A percentile compares a stretch with the other conserved stretches of the same genome.
These are phyloP conservation scores for Monilinia fructicola DNA, from an alignment of 2,329 filamentous ascomycete genomes.

Conservation along the genomic window DNA sequence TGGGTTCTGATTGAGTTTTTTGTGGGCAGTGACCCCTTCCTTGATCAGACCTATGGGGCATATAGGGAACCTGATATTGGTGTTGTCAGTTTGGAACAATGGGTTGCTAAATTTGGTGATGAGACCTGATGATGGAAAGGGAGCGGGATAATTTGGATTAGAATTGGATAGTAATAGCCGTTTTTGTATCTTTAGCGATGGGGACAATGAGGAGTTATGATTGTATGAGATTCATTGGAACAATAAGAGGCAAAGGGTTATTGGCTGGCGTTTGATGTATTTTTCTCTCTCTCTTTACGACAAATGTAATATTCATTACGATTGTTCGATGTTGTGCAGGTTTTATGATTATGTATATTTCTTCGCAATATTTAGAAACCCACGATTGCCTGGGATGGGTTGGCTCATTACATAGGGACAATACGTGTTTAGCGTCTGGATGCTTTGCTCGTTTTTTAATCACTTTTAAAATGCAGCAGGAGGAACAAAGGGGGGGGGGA, in stretches of 20 bases:
- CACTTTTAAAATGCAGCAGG: too few species aligned
- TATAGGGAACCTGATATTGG: too few species aligned
- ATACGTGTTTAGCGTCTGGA: neutral
- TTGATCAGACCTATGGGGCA: too few species aligned
- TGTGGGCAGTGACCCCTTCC: too few species aligned
- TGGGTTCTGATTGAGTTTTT: too few species aligned
- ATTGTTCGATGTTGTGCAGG: too few species aligned
- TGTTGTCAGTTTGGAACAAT: too few species aligned
- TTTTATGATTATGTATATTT: neutral
- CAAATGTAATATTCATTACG: slow-evolving; percentile 4
- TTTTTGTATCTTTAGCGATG: neutral
- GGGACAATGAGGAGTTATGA: slow-evolving; percentile 7
- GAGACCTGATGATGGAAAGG: too few species aligned
- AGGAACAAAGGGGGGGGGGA: too few species aligned
- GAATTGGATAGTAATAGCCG: slow-evolving; percentile 6
- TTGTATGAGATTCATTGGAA: too few species aligned
- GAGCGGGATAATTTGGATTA: slow-evolving; percentile 35
- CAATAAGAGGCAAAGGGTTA: neutral
- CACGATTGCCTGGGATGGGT: neutral
- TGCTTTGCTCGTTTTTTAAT: neutral
- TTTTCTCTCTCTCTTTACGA: neutral
- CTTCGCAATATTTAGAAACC: neutral
- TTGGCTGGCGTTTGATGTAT: neutral
- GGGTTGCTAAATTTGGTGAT: too few species aligned
- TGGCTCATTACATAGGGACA: neutral